A percentile compares a stretch with the other conserved stretches of the same genome.
Evolutionary conservation across 2,329 filamentous ascomycete species (phyloP).

Genomic region (Cryphonectria radicalis): DNA sequence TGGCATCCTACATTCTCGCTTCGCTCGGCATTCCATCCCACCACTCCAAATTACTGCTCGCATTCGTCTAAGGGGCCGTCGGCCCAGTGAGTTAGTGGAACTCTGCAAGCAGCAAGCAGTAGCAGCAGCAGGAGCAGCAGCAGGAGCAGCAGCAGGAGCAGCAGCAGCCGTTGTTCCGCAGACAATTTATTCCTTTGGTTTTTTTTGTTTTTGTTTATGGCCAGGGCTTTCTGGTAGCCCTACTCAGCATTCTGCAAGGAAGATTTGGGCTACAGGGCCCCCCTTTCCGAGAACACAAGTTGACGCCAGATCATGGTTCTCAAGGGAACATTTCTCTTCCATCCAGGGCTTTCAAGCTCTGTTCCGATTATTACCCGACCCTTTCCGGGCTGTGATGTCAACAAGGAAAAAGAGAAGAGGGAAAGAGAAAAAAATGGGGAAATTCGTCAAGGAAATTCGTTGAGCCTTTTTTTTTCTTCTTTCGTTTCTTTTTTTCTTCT

Average conservation of each 20-base stretch:
- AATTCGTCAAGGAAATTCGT: background rate
- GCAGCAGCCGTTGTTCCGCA: slow-evolving; percentile 7
- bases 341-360: slow-evolving; percentile 6
- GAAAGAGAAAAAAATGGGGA: too few species aligned
- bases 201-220: background rate
- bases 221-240: background rate
- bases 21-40: slow-evolving; percentile 11
- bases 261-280: background rate
- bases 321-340: slow-evolving; percentile 18
- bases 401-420: background rate
- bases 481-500: background rate
- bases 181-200: background rate
- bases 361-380: background rate
- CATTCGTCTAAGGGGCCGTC: background rate
- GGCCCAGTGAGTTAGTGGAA: slow-evolving; percentile 3
- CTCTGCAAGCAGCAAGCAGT: too few species aligned
- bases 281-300: background rate
- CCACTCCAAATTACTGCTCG: background rate
- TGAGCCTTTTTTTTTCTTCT: background rate
- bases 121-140: too few species aligned
- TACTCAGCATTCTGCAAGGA: background rate
- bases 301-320: slow-evolving; percentile 16
- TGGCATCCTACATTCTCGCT: slow-evolving; percentile 11
- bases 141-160: too few species aligned
- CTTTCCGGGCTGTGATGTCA: background rate